These are phyloP conservation scores for Adenanthera pavonina DNA, from an alignment of 306 rosid genomes.

Conservation along the genomic window DNA sequence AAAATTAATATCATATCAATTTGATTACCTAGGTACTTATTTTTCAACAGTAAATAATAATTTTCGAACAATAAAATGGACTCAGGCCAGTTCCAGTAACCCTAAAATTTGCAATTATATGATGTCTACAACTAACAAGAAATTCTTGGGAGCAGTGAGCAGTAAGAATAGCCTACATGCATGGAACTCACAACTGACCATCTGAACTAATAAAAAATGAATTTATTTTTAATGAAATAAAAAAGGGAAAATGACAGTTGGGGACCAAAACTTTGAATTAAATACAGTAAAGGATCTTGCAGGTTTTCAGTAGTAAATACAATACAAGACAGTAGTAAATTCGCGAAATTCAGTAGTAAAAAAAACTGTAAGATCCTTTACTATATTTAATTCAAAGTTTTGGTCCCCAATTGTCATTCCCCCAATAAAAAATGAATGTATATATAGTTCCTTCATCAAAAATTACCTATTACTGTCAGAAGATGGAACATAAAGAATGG, in stretches of 20 bases:
- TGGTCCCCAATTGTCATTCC: too few species aligned
- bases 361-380: too few species aligned
- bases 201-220: neutral
- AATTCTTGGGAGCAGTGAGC: constrained; percentile 16
- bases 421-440: neutral
- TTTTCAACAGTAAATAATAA: constrained; percentile 15
- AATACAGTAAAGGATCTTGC: too few species aligned
- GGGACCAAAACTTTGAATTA: too few species aligned
- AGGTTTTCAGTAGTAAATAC: too few species aligned
- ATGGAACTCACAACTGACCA: constrained; percentile 13
- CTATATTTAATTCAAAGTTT: too few species aligned
- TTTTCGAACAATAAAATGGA: constrained; percentile 30
- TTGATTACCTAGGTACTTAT: neutral
- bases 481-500: constrained; percentile 30
- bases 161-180: constrained; percentile 24
- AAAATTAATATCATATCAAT: constrained; percentile 15
- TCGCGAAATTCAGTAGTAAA: too few species aligned
- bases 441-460: constrained; percentile 13
- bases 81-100: constrained; percentile 23
- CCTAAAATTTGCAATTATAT: constrained; percentile 5
- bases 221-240: too few species aligned
- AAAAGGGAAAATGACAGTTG: too few species aligned
- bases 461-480: neutral
- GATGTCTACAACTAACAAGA: neutral
- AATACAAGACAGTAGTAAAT: too few species aligned